These are phyloP conservation scores for Trebouxia sp. DNA, from an alignment of 139 green algal genomes.

Conservation along the genomic window DNA sequence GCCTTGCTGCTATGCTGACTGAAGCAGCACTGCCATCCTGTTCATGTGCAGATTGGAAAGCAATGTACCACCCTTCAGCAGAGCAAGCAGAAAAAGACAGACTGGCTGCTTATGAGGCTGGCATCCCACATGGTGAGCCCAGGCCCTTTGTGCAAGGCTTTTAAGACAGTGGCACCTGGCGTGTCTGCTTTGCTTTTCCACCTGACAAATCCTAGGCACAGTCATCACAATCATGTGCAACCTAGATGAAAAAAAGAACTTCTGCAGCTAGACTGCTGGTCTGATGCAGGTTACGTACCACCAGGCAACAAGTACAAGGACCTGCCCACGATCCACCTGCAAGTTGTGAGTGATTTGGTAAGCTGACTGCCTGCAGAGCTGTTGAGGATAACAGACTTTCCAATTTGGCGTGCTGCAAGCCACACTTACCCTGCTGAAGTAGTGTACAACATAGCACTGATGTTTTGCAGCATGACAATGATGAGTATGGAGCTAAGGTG, in stretches of 20 bases:
- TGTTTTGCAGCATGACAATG: slow-evolving; percentile 61
- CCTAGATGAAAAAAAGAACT: too few relatives aligned
- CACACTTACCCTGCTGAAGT: not conserved
- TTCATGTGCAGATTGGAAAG: slow-evolving; percentile 72
- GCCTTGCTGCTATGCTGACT: too few relatives aligned
- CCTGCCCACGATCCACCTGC: slow-evolving; percentile 68
- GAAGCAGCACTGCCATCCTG: too few relatives aligned
- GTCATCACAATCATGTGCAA: too few relatives aligned
- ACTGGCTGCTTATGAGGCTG: slow-evolving; percentile 65
- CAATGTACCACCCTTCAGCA: slow-evolving; percentile 80
- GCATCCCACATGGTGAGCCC: slow-evolving; percentile 77
- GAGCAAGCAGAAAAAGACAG: slow-evolving; percentile 84
- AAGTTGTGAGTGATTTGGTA: slow-evolving; percentile 72
- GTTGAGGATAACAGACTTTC: too few relatives aligned
- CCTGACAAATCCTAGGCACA: too few relatives aligned
- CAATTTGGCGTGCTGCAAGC: too few relatives aligned
- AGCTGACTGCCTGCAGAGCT: slow-evolving; percentile 38
- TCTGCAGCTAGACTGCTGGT: not conserved
- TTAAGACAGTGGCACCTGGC: too few relatives aligned
- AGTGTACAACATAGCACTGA: not conserved
- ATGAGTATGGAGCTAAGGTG: slow-evolving; percentile 78
- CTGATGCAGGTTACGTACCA: slow-evolving; percentile 64
- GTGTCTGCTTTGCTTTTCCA: too few relatives aligned
- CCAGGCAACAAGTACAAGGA: slow-evolving; percentile 65
- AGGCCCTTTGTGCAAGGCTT: too few relatives aligned